phyloP scores from a whole-genome alignment of 176 grass and related monocot species.

The Areca catechu region DNA sequence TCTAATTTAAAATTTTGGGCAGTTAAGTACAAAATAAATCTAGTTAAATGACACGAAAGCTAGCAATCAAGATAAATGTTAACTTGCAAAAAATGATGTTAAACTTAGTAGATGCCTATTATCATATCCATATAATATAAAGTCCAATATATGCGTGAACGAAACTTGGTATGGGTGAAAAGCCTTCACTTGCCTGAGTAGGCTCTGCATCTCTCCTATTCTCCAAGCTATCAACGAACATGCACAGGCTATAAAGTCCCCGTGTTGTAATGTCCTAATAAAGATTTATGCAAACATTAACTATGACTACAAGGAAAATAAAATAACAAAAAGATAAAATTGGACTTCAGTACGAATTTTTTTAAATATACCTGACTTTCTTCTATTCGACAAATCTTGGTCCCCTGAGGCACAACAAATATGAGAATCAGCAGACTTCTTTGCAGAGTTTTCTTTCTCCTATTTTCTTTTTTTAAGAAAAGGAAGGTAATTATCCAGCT shows the following conservation, averaged over 20 bases:
- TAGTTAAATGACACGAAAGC: too few relatives aligned
- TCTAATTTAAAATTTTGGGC: too few relatives aligned
- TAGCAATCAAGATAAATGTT: too few relatives aligned
- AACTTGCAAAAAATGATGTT: too few relatives aligned
- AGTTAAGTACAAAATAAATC: too few relatives aligned
- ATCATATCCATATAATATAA: too few relatives aligned
- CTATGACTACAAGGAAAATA: slow-evolving; percentile 9
- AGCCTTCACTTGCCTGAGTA: slow-evolving; percentile 40
- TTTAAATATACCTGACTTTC: slow-evolving; percentile 53
- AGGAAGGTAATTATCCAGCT: too few relatives aligned
- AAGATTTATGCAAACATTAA: slow-evolving; percentile 15
- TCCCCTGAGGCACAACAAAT: slow-evolving; percentile 54
- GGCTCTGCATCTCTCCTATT: slow-evolving; percentile 39
- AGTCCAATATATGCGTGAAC: background rate
- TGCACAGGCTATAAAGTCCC: slow-evolving; percentile 73
- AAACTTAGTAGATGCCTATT: too few relatives aligned
- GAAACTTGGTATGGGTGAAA: background rate
- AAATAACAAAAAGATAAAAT: background rate
- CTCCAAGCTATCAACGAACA: slow-evolving; percentile 71
- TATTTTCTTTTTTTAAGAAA: too few relatives aligned
- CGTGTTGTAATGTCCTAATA: slow-evolving; percentile 58
- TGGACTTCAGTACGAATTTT: slow-evolving; percentile 3
- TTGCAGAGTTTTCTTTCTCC: too few relatives aligned
- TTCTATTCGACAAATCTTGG: slow-evolving; percentile 63
- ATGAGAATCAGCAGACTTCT: slow-evolving; percentile 14